Evolutionary conservation across 768 basidiomycete species (phyloP).

Genomic region (Mycena galericulata): DNA sequence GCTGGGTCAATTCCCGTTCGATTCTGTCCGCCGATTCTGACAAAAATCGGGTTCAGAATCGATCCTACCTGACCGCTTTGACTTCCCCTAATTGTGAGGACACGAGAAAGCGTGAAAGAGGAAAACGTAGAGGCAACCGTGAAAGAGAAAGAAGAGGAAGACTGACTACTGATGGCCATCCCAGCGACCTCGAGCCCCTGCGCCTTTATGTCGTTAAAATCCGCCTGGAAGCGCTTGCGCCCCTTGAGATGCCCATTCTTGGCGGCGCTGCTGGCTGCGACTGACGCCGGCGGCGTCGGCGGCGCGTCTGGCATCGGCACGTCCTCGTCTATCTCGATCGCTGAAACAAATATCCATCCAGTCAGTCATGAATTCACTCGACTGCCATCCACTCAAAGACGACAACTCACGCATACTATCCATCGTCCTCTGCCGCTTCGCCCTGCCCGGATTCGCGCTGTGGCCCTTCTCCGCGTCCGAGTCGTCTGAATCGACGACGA

Average conservation of each 20-base stretch:
- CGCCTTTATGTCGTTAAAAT: slow-evolving; percentile 59
- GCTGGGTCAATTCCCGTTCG: too few relatives aligned
- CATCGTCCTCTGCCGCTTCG: slow-evolving; percentile 27
- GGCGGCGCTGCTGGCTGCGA: slow-evolving; percentile 20
- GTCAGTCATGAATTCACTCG: background rate
- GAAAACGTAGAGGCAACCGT: background rate
- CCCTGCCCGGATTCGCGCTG: background rate
- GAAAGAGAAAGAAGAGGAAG: background rate
- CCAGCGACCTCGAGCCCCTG: slow-evolving; percentile 51
- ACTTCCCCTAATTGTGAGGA: too few relatives aligned
- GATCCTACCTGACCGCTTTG: too few relatives aligned
- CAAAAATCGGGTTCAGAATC: too few relatives aligned
- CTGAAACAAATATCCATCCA: background rate
- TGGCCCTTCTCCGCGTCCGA: slow-evolving; percentile 14
- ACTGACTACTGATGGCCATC: slow-evolving; percentile 57
- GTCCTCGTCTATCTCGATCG: slow-evolving; percentile 29
- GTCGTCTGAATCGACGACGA: slow-evolving; percentile 10
- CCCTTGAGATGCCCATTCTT: slow-evolving; percentile 66
- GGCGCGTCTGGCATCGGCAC: slow-evolving; percentile 33
- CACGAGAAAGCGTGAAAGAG: too few relatives aligned
- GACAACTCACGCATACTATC: slow-evolving; percentile 11
- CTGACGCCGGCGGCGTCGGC: slow-evolving; percentile 29
- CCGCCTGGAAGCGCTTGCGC: slow-evolving; percentile 66
- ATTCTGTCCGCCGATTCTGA: too few relatives aligned
- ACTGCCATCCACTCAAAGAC: background rate